A percentile compares a stretch with the other conserved stretches of the same genome.
These are phyloP conservation scores for Candida saitoana DNA, from an alignment of 805 yeast genomes.

Conservation along the genomic window DNA sequence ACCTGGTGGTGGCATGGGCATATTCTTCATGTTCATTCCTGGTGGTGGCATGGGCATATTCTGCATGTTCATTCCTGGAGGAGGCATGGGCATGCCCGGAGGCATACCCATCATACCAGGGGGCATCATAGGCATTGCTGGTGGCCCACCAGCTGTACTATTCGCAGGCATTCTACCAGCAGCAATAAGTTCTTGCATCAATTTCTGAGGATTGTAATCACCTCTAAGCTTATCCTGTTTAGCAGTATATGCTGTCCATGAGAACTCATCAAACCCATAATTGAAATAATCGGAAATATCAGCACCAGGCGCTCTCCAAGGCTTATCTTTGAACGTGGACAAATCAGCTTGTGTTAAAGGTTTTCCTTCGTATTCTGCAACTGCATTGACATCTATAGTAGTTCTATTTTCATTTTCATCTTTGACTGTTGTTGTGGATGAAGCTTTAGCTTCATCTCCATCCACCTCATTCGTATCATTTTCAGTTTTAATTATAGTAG, in stretches of 20 bases:
- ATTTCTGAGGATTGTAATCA: constrained; percentile 77
- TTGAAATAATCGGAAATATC: constrained; percentile 93
- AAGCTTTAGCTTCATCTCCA: constrained; percentile 19
- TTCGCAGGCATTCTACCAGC: constrained; percentile 19
- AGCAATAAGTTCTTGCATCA: constrained; percentile 59
- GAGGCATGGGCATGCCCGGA: constrained; percentile 14
- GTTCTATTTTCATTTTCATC: constrained; percentile 35
- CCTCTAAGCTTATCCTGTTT: constrained; percentile 80
- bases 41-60: constrained; percentile 18
- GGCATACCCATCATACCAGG: constrained; percentile 20
- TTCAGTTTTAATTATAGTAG: constrained; percentile 22
- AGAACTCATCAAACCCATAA: constrained; percentile 92
- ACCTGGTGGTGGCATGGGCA: constrained; percentile 5
- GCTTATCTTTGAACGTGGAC: constrained; percentile 84
- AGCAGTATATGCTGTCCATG: constrained; percentile 90
- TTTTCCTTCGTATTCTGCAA: constrained; percentile 72
- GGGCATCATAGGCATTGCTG: constrained; percentile 16
- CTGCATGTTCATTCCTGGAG: constrained; percentile 17
- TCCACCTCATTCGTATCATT: constrained; percentile 27
- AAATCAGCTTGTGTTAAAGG: constrained; percentile 79
- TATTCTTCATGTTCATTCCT: constrained; percentile 11
- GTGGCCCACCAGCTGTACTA: constrained; percentile 18
- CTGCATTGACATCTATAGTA: constrained; percentile 61
- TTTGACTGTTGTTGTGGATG: constrained; percentile 27
- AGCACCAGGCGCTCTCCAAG: constrained; percentile 98